phyloP scores from a whole-genome alignment of 495 filamentous ascomycete species.

The Opeltia flavorubescens region DNA sequence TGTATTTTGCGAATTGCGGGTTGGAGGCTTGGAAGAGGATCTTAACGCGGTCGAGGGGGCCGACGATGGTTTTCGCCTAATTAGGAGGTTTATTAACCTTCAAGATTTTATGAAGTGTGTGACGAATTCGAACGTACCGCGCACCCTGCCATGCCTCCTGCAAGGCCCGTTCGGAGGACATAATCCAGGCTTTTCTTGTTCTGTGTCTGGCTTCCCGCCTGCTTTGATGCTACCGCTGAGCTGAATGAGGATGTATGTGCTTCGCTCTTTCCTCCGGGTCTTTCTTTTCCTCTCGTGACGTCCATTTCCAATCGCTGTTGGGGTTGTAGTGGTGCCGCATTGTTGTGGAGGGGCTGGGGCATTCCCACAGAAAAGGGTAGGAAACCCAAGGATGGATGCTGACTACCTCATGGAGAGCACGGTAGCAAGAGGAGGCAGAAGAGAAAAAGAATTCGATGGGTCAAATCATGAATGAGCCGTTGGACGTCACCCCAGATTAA shows the following conservation, averaged over 20 bases:
- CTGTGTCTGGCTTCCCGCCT: conserved; percentile 14
- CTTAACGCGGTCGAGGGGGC: conserved; percentile 92
- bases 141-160: conserved; percentile 80
- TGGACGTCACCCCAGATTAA: too few species aligned
- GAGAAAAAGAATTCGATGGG: too few species aligned
- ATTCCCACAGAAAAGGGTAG: conserved; percentile 3
- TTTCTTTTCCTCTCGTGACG: neutral
- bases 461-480: too few species aligned
- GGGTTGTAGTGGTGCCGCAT: conserved; percentile 9
- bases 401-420: neutral
- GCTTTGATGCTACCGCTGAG: conserved; percentile 24
- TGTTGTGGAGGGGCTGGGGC: conserved; percentile 9
- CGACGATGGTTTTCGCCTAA: conserved; percentile 93
- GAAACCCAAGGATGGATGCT: neutral
- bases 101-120: neutral
- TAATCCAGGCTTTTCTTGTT: conserved; percentile 72
- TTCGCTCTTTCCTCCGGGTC: conserved; percentile 6
- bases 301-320: conserved; percentile 10
- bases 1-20: conserved; percentile 85
- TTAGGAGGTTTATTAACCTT: conserved; percentile 2
- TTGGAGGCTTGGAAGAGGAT: conserved; percentile 96
- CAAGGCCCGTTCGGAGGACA: conserved; percentile 62
- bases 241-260: conserved; percentile 24
- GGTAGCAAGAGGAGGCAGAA: neutral
- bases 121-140: conserved; percentile 40